Base-by-base conservation (phyloP, 331 rosid species). In the Dryas integrifolia region DNA sequence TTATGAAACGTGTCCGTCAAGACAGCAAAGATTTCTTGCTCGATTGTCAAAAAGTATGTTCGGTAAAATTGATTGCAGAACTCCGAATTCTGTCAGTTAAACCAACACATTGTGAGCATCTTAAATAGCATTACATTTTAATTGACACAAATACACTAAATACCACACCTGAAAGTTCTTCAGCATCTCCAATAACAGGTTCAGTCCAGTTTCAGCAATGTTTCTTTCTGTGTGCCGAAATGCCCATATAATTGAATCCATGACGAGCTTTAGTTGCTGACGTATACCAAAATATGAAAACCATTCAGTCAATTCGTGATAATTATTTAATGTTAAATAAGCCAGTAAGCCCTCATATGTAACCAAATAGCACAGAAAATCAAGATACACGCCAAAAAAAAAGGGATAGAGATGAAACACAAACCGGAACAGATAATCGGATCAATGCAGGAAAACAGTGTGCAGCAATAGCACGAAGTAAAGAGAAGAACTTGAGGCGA, bases 191-290 rank as follows among this genome's bases (percentile, higher is more conserved):
- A 94, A 79, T 77, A 94, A 79, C 26, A 94, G 82, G 79, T 89
- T 94, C 72, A 94, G 84, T 80, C 98, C 96, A 76, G 96, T 94
- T 85, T 91, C 96, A 64, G 97, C 98, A 57, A 94, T 91, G 70
- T 94, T 94, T 60, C 98, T 94, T 80, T 94, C 97, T 0, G 98
- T 91, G 85, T 94, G 98, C 83, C 98, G 92, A 79, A 94, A 89
- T 7, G 97, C 98, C 98, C 98, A 89, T 73, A 89, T 86, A 75
- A 91, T 91, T 76, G 98, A 94, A 90, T 94, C 98, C 92, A 89
- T 88, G 43, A 94, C 96, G 77, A 94, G 93, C 85, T 94, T 94
- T 72, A 94, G 88, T 85, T 94, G 98, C 98, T 94, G 92, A 48
- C 30, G 60, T 21, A 67, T 10, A 69, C 58, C n/a, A 70, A 50